phyloP scores from a whole-genome alignment of 352 stramenopile species.

The Globisporangium mamillatum region DNA sequence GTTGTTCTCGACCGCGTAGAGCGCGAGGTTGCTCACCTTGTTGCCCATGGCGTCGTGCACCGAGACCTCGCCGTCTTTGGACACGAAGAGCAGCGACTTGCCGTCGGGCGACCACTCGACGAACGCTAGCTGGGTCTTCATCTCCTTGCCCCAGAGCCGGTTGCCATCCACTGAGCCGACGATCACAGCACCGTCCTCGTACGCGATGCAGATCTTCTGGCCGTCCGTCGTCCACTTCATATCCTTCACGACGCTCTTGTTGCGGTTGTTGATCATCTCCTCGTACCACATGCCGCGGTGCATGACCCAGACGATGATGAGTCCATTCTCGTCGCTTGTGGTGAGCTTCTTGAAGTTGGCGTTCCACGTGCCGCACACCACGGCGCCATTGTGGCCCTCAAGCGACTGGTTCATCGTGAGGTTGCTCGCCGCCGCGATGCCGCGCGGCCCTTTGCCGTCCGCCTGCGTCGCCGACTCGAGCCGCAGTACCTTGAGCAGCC shows the following conservation, averaged over 20 bases:
- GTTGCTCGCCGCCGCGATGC: conserved; percentile 87
- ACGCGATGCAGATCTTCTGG: conserved; percentile 95
- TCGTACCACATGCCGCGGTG: conserved; percentile 94
- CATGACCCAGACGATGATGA: conserved; percentile 96
- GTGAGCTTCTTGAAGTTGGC: conserved; percentile 94
- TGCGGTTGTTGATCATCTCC: conserved; percentile 97
- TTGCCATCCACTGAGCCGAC: conserved; percentile 94
- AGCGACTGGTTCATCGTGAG: conserved; percentile 95
- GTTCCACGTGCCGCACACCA: conserved; percentile 94
- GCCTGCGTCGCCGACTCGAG: conserved; percentile 75
- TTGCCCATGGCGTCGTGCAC: conserved; percentile 88
- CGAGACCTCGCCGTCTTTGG: conserved; percentile 75
- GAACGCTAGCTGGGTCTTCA: conserved; percentile 88
- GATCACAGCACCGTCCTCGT: conserved; percentile 93
- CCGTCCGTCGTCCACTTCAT: conserved; percentile 96
- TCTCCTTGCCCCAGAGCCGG: conserved; percentile 93
- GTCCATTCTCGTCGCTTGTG: conserved; percentile 92
- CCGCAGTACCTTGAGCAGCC: conserved; percentile 92
- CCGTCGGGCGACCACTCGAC: conserved; percentile 94
- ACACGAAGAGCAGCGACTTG: conserved; percentile 88
- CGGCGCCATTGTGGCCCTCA: conserved; percentile 89
- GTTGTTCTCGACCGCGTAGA: conserved; percentile 71
- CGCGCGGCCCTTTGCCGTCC: conserved; percentile 68
- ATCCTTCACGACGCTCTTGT: conserved; percentile 91
- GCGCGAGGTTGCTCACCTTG: conserved; percentile 73